Evolutionary conservation across 2,329 filamentous ascomycete species (phyloP), one percentile per base, ranked within the genome.

Genomic region (Aspergillus sp.): DNA sequence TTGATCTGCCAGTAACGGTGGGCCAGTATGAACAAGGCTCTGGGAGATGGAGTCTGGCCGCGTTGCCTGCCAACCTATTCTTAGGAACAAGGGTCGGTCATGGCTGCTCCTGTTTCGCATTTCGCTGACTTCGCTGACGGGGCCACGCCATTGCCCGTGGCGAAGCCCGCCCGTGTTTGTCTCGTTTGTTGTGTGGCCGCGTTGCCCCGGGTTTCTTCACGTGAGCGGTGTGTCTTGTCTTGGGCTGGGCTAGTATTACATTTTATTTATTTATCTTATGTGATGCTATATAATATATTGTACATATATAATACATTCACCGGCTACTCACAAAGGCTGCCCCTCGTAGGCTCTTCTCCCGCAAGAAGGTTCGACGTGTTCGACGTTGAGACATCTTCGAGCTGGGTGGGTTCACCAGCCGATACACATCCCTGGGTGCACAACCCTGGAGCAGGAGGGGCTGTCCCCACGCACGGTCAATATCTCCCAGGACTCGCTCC

Each of bases 381-480:
- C 57, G 32, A 21, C 57, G 57, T 15, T 49, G 19, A 28, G 53
- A 55, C 53, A 55, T 55, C 41, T 41, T 48, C 47, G 41, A 57
- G 49, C 36, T 55, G 47, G 48, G 36, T 25, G 52, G 50, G 17
- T 57, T 47, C 19, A 73, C 57, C 54, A 72, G 25, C 50, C 61
- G 51, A 7, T 67, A 56, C 17, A 67, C 57, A 45, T 73, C 64
- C 2, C 41, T 50, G 9, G 57, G 10, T 45, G 69, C 70, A 52
- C 64, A 56, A 10, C 67, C 66, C 15, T 63, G 58, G 50, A 77
- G 75, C 43, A 79, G 56, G 8, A 66, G 57, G 36, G 64, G 51
- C 9, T 68, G 63, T 5, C 73, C 75, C 74, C 76, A 79, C 10
- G 72, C 74, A 41, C 59, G 67, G 32, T 72, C 62, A 21, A 78